Percentiles rank a stretch among this genome's conserved stretches.
These are phyloP conservation scores for Phytophthora sojae DNA, from an alignment of 352 stramenopile species.

Conservation along the genomic window DNA sequence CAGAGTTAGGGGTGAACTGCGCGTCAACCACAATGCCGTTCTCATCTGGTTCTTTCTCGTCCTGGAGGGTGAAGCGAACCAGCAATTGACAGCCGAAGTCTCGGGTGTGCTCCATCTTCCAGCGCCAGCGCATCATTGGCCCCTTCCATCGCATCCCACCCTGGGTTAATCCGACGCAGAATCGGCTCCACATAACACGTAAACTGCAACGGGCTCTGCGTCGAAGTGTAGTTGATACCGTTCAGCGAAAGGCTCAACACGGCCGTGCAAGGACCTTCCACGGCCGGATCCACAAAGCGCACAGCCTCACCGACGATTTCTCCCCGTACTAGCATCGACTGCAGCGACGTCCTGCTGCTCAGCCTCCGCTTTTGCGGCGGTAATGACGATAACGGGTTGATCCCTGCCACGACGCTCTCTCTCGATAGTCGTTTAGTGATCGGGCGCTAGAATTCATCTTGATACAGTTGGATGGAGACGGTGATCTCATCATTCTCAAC, in stretches of 20 bases:
- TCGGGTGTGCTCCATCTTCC: conserved; percentile 52
- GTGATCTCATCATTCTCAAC: conserved; percentile 74
- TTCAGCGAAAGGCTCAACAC: conserved; percentile 69
- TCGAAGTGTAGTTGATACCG: no score
- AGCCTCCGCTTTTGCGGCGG: no score
- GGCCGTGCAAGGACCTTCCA: conserved; percentile 46
- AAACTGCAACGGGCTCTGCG: conserved; percentile 55
- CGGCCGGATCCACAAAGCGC: conserved; percentile 52
- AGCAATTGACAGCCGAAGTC: conserved; percentile 60
- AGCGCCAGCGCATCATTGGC: conserved; percentile 42
- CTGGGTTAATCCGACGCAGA: conserved; percentile 57
- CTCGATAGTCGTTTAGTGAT: conserved; percentile 8
- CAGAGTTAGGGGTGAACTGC: conserved; percentile 35
- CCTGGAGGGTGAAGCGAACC: conserved; percentile 57
- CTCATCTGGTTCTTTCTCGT: no score
- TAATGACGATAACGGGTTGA: neutral
- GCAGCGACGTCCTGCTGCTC: neutral
- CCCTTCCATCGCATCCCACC: conserved; percentile 55
- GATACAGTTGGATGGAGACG: conserved; percentile 49
- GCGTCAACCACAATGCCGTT: conserved; percentile 40
- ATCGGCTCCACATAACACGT: conserved; percentile 66
- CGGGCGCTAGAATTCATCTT: conserved; percentile 1
- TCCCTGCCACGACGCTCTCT: neutral
- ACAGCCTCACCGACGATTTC: conserved; percentile 72
- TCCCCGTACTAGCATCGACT: conserved; percentile 48